Base-by-base conservation (phyloP, 2,329 filamentous ascomycete genomes). In the Juglanconis sp. region DNA sequence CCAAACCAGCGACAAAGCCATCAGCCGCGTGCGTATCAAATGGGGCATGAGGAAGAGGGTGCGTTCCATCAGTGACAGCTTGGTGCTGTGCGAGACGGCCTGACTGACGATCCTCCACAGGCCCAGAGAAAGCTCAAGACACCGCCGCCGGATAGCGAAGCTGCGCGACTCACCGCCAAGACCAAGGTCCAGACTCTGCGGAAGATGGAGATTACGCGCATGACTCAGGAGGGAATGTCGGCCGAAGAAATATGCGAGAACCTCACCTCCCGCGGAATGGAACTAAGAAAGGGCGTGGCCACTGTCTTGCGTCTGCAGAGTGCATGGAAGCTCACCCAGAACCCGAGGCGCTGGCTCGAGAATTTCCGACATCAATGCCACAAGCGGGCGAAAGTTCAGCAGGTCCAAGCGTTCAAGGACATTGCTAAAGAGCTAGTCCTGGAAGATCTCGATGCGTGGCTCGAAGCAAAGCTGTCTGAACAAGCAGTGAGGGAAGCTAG, bases 21-120 rank as follows among this genome's bases (percentile, higher is more conserved):
- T 66, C 30, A 61, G 64, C n/a, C 64, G 65, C 36, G 59, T 61
- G 57, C 53, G 65, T 7, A 61, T 66, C 38, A 56, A 56, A 38
- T 66, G 64, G 65, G 62, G 65, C 4, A 60, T 65, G 49, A 53
- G 64, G 34, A 65, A 66, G 49, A 52, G 65, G 40, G 65, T 65
- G 42, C 35, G 59, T 52, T 7, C 35, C 17, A 15, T 17, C 10
- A 42, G 11, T 40, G 3, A 31, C 3, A 10, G 38, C 34, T 11
- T 3, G 8, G 3, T 3, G 3, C 1, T 13, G 2, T 15, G 2
- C 1, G 13, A 10, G 5, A 5, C 2, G 15, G 3, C 15, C 8
- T 49, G 15, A 50, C 58, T 49, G 40, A 51, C 48, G 8, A 8
- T 17, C 5, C 5, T 31, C 9, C 17, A 3, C 35, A 65, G 64